These are phyloP conservation scores for Penicillium sp. DNA, from an alignment of 2,329 filamentous ascomycete genomes.

Conservation along the genomic window DNA sequence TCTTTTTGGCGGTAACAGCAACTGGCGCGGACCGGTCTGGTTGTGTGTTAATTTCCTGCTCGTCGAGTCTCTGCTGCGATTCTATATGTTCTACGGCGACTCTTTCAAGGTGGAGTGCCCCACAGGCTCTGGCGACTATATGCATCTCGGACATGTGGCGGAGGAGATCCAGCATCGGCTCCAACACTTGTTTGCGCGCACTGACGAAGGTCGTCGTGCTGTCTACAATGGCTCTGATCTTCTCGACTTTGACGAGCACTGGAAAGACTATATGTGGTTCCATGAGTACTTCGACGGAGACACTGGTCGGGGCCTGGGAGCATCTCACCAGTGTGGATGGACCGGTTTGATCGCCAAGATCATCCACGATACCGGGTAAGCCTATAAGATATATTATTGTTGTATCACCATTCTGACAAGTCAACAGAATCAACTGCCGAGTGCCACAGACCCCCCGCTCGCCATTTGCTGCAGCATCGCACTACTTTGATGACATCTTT, in stretches of 20 bases:
- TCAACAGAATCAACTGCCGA: slow-evolving; percentile 77
- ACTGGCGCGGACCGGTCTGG: slow-evolving; percentile 95
- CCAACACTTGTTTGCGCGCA: slow-evolving; percentile 79
- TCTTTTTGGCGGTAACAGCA: slow-evolving; percentile 92
- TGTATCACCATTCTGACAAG: no score
- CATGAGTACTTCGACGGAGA: slow-evolving; percentile 97
- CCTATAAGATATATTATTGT: no score
- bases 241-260: slow-evolving; percentile 83
- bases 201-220: slow-evolving; percentile 75
- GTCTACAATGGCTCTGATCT: slow-evolving; percentile 80
- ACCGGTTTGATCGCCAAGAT: slow-evolving; percentile 90
- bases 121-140: slow-evolving; percentile 82
- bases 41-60: slow-evolving; percentile 91
- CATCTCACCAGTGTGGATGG: slow-evolving; percentile 93
- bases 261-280: slow-evolving; percentile 92
- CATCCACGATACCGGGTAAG: slow-evolving; percentile 96
- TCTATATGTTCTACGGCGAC: slow-evolving; percentile 91
- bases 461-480: slow-evolving; percentile 69
- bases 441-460: slow-evolving; percentile 88
- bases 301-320: slow-evolving; percentile 75
- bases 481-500: slow-evolving; percentile 93
- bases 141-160: slow-evolving; percentile 90
- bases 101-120: slow-evolving; percentile 85
- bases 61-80: slow-evolving; percentile 82
- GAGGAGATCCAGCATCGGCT: slow-evolving; percentile 91